Evolutionary conservation across 2,329 filamentous ascomycete genomes (phyloP).

Genomic region (Dactylonectria macrodidyma): DNA sequence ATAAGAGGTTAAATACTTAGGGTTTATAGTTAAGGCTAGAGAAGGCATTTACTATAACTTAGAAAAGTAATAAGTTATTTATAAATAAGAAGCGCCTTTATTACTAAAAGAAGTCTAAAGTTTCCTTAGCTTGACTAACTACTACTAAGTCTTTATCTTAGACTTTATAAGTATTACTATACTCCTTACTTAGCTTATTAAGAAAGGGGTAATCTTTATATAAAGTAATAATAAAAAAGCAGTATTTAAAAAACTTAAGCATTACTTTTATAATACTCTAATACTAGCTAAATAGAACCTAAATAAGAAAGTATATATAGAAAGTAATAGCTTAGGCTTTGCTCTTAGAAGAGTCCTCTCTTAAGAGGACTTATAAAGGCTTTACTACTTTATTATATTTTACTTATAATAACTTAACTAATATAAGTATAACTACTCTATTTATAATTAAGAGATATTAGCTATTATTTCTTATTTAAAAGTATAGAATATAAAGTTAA

Average conservation of each 20-base stretch:
- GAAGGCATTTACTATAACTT: too few relatives aligned
- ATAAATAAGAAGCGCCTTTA: not conserved
- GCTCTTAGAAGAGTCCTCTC: not conserved
- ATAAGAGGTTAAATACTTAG: too few relatives aligned
- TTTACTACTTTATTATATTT: not conserved
- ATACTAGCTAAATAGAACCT: not conserved
- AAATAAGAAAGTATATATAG: not conserved
- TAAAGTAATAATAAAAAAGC: not conserved
- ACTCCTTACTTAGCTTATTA: not conserved
- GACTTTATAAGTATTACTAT: not conserved
- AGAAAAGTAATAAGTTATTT: not conserved
- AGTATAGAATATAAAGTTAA: too few relatives aligned
- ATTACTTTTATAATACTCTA: not conserved
- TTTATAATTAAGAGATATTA: too few relatives aligned
- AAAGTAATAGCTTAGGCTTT: not conserved
- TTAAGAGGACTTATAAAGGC: not conserved
- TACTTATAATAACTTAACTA: not conserved
- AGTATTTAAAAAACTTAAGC: not conserved
- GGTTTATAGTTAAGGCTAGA: too few relatives aligned
- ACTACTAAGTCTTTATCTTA: not conserved
- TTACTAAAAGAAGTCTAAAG: too few relatives aligned
- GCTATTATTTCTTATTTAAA: too few relatives aligned
- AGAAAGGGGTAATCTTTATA: not conserved
- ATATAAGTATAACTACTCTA: constrained; percentile 2
- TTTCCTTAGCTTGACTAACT: too few relatives aligned